Evolutionary conservation across 2,329 filamentous ascomycete genomes (phyloP).

Genomic region (Aspergillus fumigatus): DNA sequence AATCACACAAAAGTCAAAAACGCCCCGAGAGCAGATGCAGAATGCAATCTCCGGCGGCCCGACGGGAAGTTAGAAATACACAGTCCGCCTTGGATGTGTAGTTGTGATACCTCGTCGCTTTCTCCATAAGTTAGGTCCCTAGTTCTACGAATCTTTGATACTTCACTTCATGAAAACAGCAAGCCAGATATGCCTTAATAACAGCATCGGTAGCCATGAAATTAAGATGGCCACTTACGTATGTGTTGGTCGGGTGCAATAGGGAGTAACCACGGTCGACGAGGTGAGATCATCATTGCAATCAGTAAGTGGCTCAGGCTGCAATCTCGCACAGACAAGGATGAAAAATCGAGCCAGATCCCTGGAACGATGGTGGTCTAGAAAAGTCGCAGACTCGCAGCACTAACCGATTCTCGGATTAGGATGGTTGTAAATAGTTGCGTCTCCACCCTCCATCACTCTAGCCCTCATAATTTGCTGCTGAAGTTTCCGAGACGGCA

Average conservation of each 20-base stretch:
- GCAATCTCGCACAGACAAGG: background rate
- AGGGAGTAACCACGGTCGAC: too few relatives aligned
- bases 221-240: background rate
- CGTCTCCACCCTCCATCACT: background rate
- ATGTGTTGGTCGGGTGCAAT: background rate
- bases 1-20: too few relatives aligned
- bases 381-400: background rate
- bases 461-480: background rate
- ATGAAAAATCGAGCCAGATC: background rate
- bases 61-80: too few relatives aligned
- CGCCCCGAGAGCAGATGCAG: too few relatives aligned
- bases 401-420: background rate
- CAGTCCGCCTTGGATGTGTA: background rate
- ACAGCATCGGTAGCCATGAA: too few relatives aligned
- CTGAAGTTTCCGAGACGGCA: background rate
- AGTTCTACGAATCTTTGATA: too few relatives aligned
- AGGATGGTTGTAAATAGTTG: background rate
- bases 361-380: conserved; percentile 1
- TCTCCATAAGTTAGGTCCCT: background rate
- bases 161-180: too few relatives aligned
- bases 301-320: too few relatives aligned
- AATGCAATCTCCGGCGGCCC: too few relatives aligned
- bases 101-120: background rate
- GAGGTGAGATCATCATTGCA: too few relatives aligned
- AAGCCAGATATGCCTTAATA: too few relatives aligned